phyloP scores from a whole-genome alignment of 208 protist genomes.

The Trypanosoma conorhini region DNA sequence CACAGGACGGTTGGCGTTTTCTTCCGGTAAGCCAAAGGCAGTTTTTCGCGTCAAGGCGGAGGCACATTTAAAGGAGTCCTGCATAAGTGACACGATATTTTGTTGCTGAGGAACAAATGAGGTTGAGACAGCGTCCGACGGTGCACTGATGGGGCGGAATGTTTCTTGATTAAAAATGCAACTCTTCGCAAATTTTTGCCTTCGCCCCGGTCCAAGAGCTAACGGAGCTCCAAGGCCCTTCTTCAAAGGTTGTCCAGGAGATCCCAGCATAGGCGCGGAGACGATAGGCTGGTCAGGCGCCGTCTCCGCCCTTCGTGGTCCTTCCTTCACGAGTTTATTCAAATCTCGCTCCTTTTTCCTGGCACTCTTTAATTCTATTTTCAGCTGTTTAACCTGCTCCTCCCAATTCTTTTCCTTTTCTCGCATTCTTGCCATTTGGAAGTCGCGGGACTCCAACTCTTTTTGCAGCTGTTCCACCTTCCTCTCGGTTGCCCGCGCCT shows the following conservation, averaged over 20 bases:
- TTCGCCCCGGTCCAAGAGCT: conserved; percentile 25
- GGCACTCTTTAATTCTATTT: conserved; percentile 73
- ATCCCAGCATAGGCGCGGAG: conserved; percentile 15
- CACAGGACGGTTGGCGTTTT: conserved; percentile 43
- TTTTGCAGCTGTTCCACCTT: conserved; percentile 42
- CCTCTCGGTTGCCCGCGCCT: conserved; percentile 16
- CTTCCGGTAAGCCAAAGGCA: conserved; percentile 45
- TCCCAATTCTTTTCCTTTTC: conserved; percentile 85
- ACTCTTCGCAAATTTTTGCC: conserved; percentile 57
- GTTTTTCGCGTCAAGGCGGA: conserved; percentile 61
- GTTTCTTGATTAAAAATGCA: conserved; percentile 54
- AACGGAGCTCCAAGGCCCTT: conserved; percentile 8
- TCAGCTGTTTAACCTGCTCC: conserved; percentile 84
- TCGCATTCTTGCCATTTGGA: conserved; percentile 56
- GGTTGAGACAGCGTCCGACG: conserved; percentile 23
- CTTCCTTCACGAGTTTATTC: conserved; percentile 30
- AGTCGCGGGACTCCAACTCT: conserved; percentile 42
- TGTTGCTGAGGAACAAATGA: conserved; percentile 8
- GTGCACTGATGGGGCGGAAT: conserved; percentile 75
- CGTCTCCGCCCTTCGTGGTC: conserved; percentile 68
- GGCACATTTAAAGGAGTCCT: conserved; percentile 70
- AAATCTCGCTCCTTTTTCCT: conserved; percentile 57
- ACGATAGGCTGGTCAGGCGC: conserved; percentile 51
- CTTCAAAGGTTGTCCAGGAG: background rate
- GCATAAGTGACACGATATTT: conserved; percentile 19